Evolutionary conservation across 768 basidiomycete genomes (phyloP).

Genomic region (Russula compacta): DNA sequence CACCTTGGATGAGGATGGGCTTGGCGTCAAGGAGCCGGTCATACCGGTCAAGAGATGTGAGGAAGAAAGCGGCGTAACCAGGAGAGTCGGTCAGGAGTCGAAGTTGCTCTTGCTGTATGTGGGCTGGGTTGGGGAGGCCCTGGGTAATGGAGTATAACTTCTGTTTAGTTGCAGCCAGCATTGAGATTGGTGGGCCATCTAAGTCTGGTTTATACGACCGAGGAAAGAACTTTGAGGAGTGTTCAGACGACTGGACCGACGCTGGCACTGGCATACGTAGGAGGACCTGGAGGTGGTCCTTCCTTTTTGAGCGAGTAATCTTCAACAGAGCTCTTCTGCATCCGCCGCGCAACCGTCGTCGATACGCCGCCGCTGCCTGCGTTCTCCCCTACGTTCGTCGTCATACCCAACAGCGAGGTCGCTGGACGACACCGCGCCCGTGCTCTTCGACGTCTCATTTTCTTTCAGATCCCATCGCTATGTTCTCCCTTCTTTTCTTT

Average conservation of each 20-base stretch:
- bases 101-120: conserved; percentile 4
- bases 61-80: conserved; percentile 14
- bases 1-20: conserved; percentile 27
- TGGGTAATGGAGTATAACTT: neutral
- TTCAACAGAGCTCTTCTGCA: neutral
- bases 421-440: conserved; percentile 24
- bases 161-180: neutral
- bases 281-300: no score
- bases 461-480: conserved; percentile 37
- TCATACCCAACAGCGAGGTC: conserved; percentile 20
- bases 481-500: conserved; percentile 54
- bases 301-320: neutral
- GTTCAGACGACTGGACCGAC: no score
- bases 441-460: conserved; percentile 17
- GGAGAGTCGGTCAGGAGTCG: conserved; percentile 13
- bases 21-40: conserved; percentile 19
- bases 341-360: conserved; percentile 1
- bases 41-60: conserved; percentile 10
- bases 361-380: neutral
- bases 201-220: neutral
- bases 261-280: neutral
- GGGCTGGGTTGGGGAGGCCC: neutral
- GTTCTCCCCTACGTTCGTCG: conserved; percentile 13
- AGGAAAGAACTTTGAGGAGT: conserved; percentile 11
- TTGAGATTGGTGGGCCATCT: conserved; percentile 9